Evolutionary conservation across 208 protist species (phyloP).

Genomic region (Trypanosoma caninum): DNA sequence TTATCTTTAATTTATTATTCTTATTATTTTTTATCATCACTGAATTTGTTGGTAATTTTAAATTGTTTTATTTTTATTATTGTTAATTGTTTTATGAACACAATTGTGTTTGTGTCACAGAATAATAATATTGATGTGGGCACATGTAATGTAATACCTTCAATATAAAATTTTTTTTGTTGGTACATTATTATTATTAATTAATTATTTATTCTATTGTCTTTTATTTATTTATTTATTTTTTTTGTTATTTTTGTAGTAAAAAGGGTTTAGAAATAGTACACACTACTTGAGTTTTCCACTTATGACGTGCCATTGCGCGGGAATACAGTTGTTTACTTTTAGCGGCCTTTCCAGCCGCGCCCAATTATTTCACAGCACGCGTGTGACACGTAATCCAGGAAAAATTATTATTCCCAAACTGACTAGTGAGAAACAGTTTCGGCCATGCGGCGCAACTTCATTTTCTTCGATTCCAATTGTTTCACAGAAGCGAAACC

Average conservation of each 20-base stretch:
- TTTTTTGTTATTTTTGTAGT: not conserved
- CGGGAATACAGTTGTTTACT: not conserved
- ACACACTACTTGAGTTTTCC: not conserved
- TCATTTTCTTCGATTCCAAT: not conserved
- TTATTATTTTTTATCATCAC: no score
- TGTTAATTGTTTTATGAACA: no score
- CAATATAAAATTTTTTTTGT: no score
- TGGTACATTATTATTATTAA: no score
- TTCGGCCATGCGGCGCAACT: not conserved
- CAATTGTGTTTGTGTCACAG: no score
- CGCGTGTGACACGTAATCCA: conserved; percentile 16
- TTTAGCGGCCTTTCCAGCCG: not conserved
- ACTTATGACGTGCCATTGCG: not conserved
- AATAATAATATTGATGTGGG: no score
- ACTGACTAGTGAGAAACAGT: conserved; percentile 5
- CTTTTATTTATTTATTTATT: not conserved
- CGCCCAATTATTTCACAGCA: not conserved
- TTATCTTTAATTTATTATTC: no score
- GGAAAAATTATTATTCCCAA: conserved; percentile 59
- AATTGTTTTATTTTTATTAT: no score
- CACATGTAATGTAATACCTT: no score
- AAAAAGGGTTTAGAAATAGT: not conserved
- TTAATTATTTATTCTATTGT: no score
- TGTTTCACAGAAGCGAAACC: not conserved
- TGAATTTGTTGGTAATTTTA: no score